Evolutionary conservation across 1,284 basidiomycete species (phyloP), one percentile per base, ranked within the genome.

Genomic region (Trichosporon sp.): DNA sequence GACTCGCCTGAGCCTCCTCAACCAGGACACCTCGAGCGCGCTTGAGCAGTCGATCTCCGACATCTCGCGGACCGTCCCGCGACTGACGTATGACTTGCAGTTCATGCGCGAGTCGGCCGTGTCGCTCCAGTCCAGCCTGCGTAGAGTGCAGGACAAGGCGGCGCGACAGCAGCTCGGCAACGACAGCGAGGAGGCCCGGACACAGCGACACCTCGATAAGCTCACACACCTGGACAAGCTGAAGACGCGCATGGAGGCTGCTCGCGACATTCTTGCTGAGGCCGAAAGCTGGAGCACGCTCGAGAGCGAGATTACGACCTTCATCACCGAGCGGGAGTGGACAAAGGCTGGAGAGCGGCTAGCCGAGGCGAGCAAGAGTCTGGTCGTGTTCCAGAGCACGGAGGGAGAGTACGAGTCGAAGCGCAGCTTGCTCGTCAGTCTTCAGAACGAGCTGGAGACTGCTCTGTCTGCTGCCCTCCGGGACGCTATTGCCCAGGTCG

Each of bases 251-350:
- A 95, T 98, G 92, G 91, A 93, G 75, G 89, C 89, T 1, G 88
- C 92, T 1, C 87, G 93, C 32, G 92, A 92, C 71, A 92, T 96
- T 15, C 83, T 97, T 23, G 87, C 89, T 35, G 94, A 97, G 78
- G 94, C 95, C 25, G 92, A 97, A 84, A 92, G 90, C 72, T 98
- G 95, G 95, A 92, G 91, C 65, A 92, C 92, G 0, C 87, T 98
- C 47, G 95, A 98, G 81, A 87, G 91, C 62, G 95, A 98, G 82
- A 91, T 97, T 58, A 91, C 91, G 0, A 86, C 89, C 0, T 87
- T 95, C 21, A 86, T 98, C 44, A 84, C 87, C n/a, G 91, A 83
- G 25, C 71, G 92, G 73, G 87, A 88, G 75, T 81, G 80, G 66
- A 88, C 86, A 60, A 93, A 93, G 77, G 95, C 95, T 0, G 95